Base-by-base conservation (phyloP, 345 rosid species). In the Eucalyptus decipiens region DNA sequence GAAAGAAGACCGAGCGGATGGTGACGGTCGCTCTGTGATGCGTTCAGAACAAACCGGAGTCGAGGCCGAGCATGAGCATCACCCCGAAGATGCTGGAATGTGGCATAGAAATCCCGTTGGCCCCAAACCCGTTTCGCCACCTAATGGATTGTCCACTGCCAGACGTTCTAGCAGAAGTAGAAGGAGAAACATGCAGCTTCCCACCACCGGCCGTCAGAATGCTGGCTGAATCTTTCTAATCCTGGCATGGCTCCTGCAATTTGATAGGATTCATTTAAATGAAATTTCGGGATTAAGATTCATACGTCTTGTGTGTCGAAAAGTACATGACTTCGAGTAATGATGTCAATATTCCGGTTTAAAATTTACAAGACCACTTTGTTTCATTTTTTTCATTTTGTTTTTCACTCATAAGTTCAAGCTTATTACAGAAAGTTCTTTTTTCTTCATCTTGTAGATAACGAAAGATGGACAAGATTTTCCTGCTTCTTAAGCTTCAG, bases 61-160 rank as follows among this genome's bases (percentile, higher is more conserved):
- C 37, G 15, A 90, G 93, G 90, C 90, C 90, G 48, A 28, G 13
- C 24, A 92, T 89, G 89, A 72, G 86, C 49, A 47, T 37, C 62
- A 76, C 49, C 56, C 87, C 72, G 58, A 92, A 92, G 48, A 89
- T 92, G 90, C 48, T 89, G 86, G 90, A 90, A 85, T 86, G 89
- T 11, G 80, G 52, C 9, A 45, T 90, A n/a, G 90, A 90, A 47
- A 88, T 89, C 34, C 86, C 80, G 4, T 4, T 47, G 16, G 83
- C 72, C 9, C 6, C n/a, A 26, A 80, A 51, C 26, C 91, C 90
- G 15, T 90, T 92, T 62, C 47, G 13, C 60, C 69, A 87, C 86
- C 62, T 87, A 83, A 62, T 62, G 52, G 52, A 52, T 23, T 65
- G 23, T 40, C 40, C 80, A 19, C 50, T 24, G 81, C 81, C 34